Percentiles rank a stretch among this genome's conserved stretches.
Evolutionary conservation across 2,329 filamentous ascomycete species (phyloP).

Genomic region (Madurella mycetomatis): DNA sequence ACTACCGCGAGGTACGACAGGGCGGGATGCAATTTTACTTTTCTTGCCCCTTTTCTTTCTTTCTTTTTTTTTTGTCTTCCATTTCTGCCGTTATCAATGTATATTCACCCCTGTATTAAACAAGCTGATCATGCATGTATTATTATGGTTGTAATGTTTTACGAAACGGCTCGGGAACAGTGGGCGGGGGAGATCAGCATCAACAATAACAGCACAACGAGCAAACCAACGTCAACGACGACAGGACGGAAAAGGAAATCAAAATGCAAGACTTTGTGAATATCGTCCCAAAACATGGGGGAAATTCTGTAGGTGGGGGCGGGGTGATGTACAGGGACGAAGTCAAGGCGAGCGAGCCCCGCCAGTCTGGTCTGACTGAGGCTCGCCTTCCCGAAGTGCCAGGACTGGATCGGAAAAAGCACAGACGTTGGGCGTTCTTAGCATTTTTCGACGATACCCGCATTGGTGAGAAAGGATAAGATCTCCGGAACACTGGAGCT

Average conservation of each 20-base stretch:
- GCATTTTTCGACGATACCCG: not conserved
- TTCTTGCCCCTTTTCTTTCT: not conserved
- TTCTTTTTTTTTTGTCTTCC: slow-evolving; percentile 3
- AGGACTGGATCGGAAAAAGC: slow-evolving; percentile 16
- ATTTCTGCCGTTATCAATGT: not conserved
- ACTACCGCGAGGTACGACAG: not conserved
- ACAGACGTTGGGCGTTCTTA: not conserved
- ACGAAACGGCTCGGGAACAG: too few species aligned
- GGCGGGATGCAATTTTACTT: not conserved
- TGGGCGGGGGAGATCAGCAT: too few species aligned
- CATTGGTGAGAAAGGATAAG: too few species aligned
- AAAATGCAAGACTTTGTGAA: too few species aligned
- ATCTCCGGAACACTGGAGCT: too few species aligned
- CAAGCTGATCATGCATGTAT: too few species aligned
- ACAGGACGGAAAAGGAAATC: too few species aligned
- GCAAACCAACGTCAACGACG: too few species aligned
- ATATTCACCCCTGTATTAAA: slow-evolving; percentile 3
- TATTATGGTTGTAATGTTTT: too few species aligned
- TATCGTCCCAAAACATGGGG: not conserved
- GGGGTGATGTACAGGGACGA: not conserved
- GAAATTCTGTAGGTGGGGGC: not conserved
- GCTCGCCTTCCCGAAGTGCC: slow-evolving; percentile 19
- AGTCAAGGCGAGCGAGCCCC: not conserved
- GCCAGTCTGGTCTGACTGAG: slow-evolving; percentile 19
- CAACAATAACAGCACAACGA: too few species aligned